These are phyloP conservation scores for Cadophora luteo-olivacea DNA, from an alignment of 2,329 filamentous ascomycete species.

Conservation along the genomic window DNA sequence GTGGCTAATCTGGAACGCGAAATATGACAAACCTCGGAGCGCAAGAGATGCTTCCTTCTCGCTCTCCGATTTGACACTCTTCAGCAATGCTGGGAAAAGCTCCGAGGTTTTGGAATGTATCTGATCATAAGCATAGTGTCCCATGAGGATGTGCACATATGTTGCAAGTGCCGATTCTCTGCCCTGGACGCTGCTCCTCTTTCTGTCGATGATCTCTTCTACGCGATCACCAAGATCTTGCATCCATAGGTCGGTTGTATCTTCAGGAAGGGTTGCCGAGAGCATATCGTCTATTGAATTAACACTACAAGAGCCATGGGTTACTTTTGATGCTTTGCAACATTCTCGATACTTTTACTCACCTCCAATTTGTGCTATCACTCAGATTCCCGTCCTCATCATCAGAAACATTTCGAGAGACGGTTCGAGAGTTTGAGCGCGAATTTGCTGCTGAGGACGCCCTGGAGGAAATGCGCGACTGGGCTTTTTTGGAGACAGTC, in stretches of 20 bases:
- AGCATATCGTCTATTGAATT: slow-evolving; percentile 59
- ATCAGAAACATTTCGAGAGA: slow-evolving; percentile 58
- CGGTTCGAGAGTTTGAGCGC: slow-evolving; percentile 53
- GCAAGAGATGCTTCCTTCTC: slow-evolving; percentile 68
- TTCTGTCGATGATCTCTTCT: slow-evolving; percentile 70
- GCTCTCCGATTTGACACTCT: slow-evolving; percentile 67
- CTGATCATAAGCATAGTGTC: slow-evolving; percentile 66
- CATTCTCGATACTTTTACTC: slow-evolving; percentile 8
- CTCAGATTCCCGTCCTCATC: slow-evolving; percentile 59
- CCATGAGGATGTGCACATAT: slow-evolving; percentile 66
- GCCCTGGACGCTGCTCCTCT: slow-evolving; percentile 69
- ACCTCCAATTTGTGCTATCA: slow-evolving; percentile 62
- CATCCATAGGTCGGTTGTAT: slow-evolving; percentile 61
- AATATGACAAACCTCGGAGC: slow-evolving; percentile 55
- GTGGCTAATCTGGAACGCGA: background rate
- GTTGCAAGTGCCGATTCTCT: slow-evolving; percentile 64
- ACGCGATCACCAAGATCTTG: slow-evolving; percentile 64
- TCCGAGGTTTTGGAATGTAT: slow-evolving; percentile 60
- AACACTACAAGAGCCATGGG: slow-evolving; percentile 30
- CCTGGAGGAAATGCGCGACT: slow-evolving; percentile 54
- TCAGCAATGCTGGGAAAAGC: slow-evolving; percentile 64
- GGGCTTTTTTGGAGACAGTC: slow-evolving; percentile 63
- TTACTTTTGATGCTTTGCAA: slow-evolving; percentile 22
- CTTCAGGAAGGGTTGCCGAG: slow-evolving; percentile 52
- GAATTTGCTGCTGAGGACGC: slow-evolving; percentile 56